Conservation (phyloP, 148 eudicot genomes). For the Polygonum aviculare region DNA sequence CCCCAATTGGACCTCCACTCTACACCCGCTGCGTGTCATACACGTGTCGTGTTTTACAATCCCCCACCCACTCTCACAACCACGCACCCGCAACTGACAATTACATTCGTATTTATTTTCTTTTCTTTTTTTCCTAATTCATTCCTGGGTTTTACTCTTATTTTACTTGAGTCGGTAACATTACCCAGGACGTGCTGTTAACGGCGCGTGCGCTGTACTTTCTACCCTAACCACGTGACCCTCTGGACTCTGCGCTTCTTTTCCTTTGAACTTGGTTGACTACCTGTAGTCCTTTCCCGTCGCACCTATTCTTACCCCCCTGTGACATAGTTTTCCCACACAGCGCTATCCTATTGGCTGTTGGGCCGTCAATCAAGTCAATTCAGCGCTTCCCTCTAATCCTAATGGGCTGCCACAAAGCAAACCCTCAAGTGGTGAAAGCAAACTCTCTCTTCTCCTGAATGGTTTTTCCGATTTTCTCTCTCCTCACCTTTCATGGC, state of each 20-base stretch:
- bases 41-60: not conserved
- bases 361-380: not conserved
- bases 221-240: slow-evolving; percentile 3
- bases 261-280: slow-evolving; percentile 21
- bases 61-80: not conserved
- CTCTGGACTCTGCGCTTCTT: not conserved
- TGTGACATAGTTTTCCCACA: not conserved
- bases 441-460: slow-evolving; percentile 2
- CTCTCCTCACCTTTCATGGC: slow-evolving; percentile 8
- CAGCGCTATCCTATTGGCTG: slow-evolving; percentile 1
- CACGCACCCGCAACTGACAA: not conserved
- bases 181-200: slow-evolving; percentile 15
- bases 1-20: not conserved
- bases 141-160: too few relatives aligned
- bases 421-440: not conserved
- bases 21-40: not conserved
- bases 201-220: slow-evolving; percentile 15
- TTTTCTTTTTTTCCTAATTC: too few relatives aligned
- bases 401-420: not conserved
- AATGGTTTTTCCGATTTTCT: not conserved
- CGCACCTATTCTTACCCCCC: slow-evolving; percentile 14
- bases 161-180: too few relatives aligned
- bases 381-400: not conserved
- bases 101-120: not conserved
- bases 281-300: slow-evolving; percentile 13